Percentiles rank a stretch among this genome's conserved stretches.
phyloP scores from a whole-genome alignment of 352 stramenopile species.

The Phytophthora colocasiae region DNA sequence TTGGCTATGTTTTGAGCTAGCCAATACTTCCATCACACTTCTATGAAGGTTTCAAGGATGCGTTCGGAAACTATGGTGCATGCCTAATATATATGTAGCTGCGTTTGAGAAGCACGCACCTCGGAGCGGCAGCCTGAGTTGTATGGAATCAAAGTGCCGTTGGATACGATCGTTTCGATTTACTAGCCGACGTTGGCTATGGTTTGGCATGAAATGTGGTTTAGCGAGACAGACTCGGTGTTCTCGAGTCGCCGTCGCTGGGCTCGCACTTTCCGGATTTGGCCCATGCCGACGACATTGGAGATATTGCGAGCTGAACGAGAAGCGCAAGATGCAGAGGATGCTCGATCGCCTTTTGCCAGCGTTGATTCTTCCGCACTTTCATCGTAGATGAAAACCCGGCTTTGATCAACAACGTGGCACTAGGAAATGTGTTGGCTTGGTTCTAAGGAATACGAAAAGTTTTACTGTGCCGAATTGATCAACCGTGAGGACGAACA shows the following conservation, averaged over 20 bases:
- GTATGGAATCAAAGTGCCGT: no score
- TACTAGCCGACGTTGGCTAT: no score
- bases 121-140: no score
- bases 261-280: neutral
- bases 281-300: neutral
- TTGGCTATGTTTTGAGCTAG: no score
- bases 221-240: neutral
- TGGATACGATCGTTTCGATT: no score
- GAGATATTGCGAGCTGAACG: constrained; percentile 4
- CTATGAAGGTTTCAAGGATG: no score
- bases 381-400: neutral
- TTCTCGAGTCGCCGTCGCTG: neutral
- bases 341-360: neutral
- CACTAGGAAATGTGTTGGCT: constrained; percentile 6
- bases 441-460: neutral
- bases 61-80: no score
- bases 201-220: no score
- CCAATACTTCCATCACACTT: no score
- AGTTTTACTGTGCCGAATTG: neutral
- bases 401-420: neutral
- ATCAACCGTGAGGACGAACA: constrained; percentile 1
- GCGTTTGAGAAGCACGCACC: no score
- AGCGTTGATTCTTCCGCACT: neutral
- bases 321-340: constrained; percentile 1
- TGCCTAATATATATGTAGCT: no score